phyloP scores from a whole-genome alignment of 2,329 filamentous ascomycete genomes.

The Botrytis hyacinthi region DNA sequence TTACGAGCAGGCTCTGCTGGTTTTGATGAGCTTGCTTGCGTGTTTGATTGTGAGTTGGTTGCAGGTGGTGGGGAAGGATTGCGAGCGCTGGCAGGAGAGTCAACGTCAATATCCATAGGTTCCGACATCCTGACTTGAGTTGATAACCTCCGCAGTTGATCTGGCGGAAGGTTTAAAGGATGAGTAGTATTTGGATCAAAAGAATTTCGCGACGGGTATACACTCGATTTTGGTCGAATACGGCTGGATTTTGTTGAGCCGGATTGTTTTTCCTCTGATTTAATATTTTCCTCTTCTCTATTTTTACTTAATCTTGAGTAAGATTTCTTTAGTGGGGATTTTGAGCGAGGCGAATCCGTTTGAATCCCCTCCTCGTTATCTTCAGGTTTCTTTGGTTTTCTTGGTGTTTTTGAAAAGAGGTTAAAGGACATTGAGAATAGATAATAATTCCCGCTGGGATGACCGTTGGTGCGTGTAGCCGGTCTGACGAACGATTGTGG shows the following conservation, averaged over 20 bases:
- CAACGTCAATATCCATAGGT: slow-evolving; percentile 70
- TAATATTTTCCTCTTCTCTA: slow-evolving; percentile 34
- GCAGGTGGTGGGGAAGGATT: slow-evolving; percentile 54
- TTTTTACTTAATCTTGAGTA: slow-evolving; percentile 34
- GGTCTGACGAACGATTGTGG: slow-evolving; percentile 18
- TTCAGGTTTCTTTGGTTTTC: slow-evolving; percentile 38
- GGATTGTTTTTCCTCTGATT: slow-evolving; percentile 26
- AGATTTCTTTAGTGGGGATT: slow-evolving; percentile 38
- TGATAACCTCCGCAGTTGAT: slow-evolving; percentile 77
- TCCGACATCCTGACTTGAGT: slow-evolving; percentile 60
- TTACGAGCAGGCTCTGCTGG: slow-evolving; percentile 42
- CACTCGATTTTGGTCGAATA: slow-evolving; percentile 32
- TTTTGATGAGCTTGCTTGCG: slow-evolving; percentile 29
- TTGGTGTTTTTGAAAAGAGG: slow-evolving; percentile 40
- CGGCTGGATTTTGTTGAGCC: slow-evolving; percentile 37
- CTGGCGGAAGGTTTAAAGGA: slow-evolving; percentile 85
- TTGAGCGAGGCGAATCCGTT: slow-evolving; percentile 30
- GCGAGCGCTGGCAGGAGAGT: slow-evolving; percentile 48
- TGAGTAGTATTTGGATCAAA: slow-evolving; percentile 67
- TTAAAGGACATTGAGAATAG: slow-evolving; percentile 28
- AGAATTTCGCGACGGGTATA: slow-evolving; percentile 41
- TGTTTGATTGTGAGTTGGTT: slow-evolving; percentile 30
- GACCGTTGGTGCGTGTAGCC: slow-evolving; percentile 18
- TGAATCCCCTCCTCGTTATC: slow-evolving; percentile 32
- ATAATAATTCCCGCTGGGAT: slow-evolving; percentile 20